These are phyloP conservation scores for Sequoia sempervirens DNA, from an alignment of 75 land plant species.

Conservation along the genomic window DNA sequence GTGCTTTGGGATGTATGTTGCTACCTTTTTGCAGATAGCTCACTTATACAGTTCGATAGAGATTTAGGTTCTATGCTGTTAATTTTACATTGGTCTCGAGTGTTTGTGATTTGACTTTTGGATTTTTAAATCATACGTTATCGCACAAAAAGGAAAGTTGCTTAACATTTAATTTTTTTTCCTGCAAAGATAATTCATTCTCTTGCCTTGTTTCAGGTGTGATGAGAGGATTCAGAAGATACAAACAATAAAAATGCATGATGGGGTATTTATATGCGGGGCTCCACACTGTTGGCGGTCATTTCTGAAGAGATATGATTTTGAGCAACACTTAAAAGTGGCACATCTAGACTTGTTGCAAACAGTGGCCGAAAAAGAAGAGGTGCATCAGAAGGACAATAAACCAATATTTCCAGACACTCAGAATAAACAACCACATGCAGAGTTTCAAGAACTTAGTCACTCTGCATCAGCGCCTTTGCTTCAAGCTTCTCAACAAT, in stretches of 20 bases:
- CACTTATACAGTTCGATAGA: neutral
- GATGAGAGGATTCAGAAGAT: slow-evolving; percentile 92
- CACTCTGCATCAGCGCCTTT: slow-evolving; percentile 30
- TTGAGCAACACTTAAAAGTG: slow-evolving; percentile 75
- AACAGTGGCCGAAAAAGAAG: slow-evolving; percentile 42
- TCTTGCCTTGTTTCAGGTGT: slow-evolving; percentile 50
- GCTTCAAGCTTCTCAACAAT: slow-evolving; percentile 18
- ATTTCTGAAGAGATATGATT: slow-evolving; percentile 73
- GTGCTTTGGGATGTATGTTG: neutral
- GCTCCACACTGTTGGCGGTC: slow-evolving; percentile 93
- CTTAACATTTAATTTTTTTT: neutral
- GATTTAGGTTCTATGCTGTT: neutral
- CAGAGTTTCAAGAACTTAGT: slow-evolving; percentile 24
- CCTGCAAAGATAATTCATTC: neutral
- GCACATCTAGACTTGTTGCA: slow-evolving; percentile 67
- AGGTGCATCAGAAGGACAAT: slow-evolving; percentile 29
- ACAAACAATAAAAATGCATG: slow-evolving; percentile 86
- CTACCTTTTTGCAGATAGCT: neutral
- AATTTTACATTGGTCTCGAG: neutral
- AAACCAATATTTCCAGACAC: slow-evolving; percentile 15
- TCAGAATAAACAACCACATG: slow-evolving; percentile 40
- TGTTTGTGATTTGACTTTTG: neutral
- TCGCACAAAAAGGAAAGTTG: neutral
- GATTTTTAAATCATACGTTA: neutral
- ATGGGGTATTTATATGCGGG: slow-evolving; percentile 92